Percentiles rank a stretch among this genome's conserved stretches.
Conservation (phyloP, 805 yeast genomes). For the Nakazawaea populi region DNA sequence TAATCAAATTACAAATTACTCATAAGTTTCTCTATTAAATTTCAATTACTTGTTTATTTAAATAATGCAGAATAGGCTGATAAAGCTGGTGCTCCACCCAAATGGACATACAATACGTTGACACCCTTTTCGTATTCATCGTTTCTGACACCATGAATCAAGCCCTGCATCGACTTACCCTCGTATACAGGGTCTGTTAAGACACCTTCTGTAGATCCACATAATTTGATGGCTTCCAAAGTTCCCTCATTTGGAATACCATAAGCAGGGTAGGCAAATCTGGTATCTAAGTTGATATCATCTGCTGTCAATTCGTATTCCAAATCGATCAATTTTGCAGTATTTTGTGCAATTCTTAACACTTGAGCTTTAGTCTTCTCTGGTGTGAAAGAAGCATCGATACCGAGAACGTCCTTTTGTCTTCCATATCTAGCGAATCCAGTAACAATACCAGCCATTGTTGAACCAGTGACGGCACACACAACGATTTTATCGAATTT, state of each 20-base stretch:
- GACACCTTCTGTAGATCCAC: slow-evolving; percentile 28
- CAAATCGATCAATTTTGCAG: slow-evolving; percentile 26
- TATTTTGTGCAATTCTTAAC: slow-evolving; percentile 26
- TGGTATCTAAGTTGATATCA: slow-evolving; percentile 22
- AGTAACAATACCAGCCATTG: slow-evolving; percentile 28
- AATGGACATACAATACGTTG: slow-evolving; percentile 24
- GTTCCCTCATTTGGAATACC: slow-evolving; percentile 31
- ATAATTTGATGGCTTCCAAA: slow-evolving; percentile 28
- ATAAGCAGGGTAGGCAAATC: slow-evolving; percentile 28
- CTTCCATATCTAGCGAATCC: slow-evolving; percentile 30
- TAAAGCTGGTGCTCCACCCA: slow-evolving; percentile 28
- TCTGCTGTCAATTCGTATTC: slow-evolving; percentile 17
- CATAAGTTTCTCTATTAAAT: not conserved
- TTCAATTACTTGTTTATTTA: slow-evolving; percentile 1
- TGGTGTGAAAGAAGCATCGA: slow-evolving; percentile 30
- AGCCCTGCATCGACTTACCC: slow-evolving; percentile 30
- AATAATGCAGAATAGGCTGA: slow-evolving; percentile 21
- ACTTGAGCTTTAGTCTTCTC: slow-evolving; percentile 28
- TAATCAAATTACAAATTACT: too few species aligned
- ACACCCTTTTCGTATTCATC: slow-evolving; percentile 22
- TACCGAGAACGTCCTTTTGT: slow-evolving; percentile 27
- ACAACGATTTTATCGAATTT: slow-evolving; percentile 29
- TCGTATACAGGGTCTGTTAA: slow-evolving; percentile 31
- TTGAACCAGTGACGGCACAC: slow-evolving; percentile 29
- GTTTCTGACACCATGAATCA: slow-evolving; percentile 21